Percentiles rank a stretch among this genome's conserved stretches.
These are phyloP conservation scores for Dalechampia spathulata DNA, from an alignment of 441 rosid species.

Conservation along the genomic window DNA sequence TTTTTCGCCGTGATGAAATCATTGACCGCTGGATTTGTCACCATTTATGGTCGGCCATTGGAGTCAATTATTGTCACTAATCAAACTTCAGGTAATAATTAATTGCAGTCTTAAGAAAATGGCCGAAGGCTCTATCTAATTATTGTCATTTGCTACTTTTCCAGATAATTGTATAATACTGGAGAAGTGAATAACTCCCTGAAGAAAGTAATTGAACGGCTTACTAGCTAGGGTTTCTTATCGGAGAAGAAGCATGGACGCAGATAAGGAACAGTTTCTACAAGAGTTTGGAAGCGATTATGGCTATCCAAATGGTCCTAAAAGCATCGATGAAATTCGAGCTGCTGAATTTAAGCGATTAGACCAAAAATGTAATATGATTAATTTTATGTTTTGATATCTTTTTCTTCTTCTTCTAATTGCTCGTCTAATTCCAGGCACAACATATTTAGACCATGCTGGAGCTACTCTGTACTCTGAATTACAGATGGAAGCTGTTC, in stretches of 20 bases:
- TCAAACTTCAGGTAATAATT: no score
- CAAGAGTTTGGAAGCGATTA: conserved; percentile 59
- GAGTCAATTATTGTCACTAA: no score
- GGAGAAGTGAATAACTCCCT: no score
- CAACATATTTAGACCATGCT: conserved; percentile 84
- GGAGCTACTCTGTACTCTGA: conserved; percentile 95
- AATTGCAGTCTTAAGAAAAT: no score
- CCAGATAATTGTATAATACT: no score
- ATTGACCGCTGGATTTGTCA: no score
- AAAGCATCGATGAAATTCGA: conserved; percentile 61
- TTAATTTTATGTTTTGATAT: neutral
- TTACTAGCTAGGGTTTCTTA: no score
- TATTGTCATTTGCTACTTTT: no score
- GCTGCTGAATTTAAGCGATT: conserved; percentile 79
- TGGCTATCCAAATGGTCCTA: conserved; percentile 76
- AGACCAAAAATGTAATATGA: conserved; percentile 42
- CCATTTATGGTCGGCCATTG: no score
- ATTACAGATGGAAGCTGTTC: conserved; percentile 76
- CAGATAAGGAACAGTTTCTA: conserved; percentile 54
- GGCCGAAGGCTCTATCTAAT: no score
- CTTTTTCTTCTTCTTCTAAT: neutral
- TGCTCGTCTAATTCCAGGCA: conserved; percentile 32
- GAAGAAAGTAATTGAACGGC: no score
- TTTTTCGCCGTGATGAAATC: no score
- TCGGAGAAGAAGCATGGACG: conserved; percentile 9